A percentile compares a stretch with the other conserved stretches of the same genome.
These are phyloP conservation scores for Chimonanthus salicifolius DNA, from an alignment of 164 flowering plant species.

Conservation along the genomic window DNA sequence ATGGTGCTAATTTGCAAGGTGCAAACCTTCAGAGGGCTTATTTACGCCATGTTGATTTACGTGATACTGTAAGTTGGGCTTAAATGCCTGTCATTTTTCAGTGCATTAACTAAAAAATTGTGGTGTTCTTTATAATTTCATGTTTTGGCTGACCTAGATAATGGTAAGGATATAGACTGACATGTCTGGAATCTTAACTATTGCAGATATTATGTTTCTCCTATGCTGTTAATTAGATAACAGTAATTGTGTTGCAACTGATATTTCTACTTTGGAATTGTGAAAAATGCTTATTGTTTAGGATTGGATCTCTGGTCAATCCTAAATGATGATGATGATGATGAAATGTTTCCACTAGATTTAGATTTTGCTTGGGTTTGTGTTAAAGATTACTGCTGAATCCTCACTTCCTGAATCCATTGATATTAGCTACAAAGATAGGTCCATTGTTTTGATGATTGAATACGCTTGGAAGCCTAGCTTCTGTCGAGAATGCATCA, in stretches of 20 bases:
- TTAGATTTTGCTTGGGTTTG: no score
- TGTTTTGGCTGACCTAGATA: no score
- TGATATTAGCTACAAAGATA: no score
- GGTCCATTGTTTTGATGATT: no score
- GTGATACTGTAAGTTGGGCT: slow-evolving; percentile 62
- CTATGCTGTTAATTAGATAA: not conserved
- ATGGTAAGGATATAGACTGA: no score
- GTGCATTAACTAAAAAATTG: not conserved
- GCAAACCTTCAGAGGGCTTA: slow-evolving; percentile 94
- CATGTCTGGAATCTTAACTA: no score
- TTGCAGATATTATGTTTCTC: not conserved
- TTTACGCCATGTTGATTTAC: slow-evolving; percentile 72
- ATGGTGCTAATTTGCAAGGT: slow-evolving; percentile 69
- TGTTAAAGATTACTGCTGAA: no score
- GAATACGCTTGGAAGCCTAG: no score
- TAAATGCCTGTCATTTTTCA: not conserved
- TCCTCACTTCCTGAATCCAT: no score
- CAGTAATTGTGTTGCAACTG: not conserved
- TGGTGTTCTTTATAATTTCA: not conserved
- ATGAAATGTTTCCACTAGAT: not conserved
- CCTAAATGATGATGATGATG: not conserved
- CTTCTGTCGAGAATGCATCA: no score
- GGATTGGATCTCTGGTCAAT: not conserved
- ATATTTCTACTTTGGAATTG: not conserved
- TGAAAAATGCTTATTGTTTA: not conserved